A percentile compares a stretch with the other conserved stretches of the same genome.
These are phyloP conservation scores for Tetrapisispora taiwanensis DNA, from an alignment of 805 yeast species.

Conservation along the genomic window DNA sequence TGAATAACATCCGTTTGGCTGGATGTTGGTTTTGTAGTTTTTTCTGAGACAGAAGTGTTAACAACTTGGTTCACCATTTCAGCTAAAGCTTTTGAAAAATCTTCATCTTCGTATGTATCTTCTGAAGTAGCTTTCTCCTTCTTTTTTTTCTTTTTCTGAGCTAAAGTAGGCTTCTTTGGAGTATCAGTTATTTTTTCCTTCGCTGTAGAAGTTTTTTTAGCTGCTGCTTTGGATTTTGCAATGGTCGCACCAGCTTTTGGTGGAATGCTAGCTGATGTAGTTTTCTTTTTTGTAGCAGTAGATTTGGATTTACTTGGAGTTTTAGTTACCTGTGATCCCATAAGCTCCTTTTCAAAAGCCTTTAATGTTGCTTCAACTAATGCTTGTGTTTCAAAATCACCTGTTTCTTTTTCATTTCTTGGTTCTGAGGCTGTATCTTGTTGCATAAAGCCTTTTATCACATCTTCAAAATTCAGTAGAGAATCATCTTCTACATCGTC, in stretches of 20 bases:
- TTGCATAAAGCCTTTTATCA: slow-evolving; percentile 23
- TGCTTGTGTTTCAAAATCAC: slow-evolving; percentile 23
- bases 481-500: slow-evolving; percentile 7
- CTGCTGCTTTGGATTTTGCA: not conserved
- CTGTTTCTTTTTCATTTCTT: slow-evolving; percentile 2
- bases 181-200: not conserved
- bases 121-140: slow-evolving; percentile 6
- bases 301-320: slow-evolving; percentile 1
- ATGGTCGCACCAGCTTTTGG: not conserved
- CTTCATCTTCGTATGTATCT: slow-evolving; percentile 17
- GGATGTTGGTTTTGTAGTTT: not conserved
- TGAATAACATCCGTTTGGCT: not conserved
- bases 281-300: slow-evolving; percentile 2
- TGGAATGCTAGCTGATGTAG: slow-evolving; percentile 3
- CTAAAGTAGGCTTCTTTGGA: not conserved
- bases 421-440: slow-evolving; percentile 7
- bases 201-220: not conserved
- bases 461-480: slow-evolving; percentile 24
- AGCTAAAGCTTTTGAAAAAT: slow-evolving; percentile 43
- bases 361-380: slow-evolving; percentile 27
- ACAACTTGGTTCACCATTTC: slow-evolving; percentile 49
- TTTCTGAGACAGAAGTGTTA: slow-evolving; percentile 24
- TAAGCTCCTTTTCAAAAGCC: slow-evolving; percentile 26
- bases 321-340: slow-evolving; percentile 10
- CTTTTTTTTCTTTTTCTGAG: slow-evolving; percentile 18